phyloP scores from a whole-genome alignment of 331 rosid species.

The Cydonia oblonga region DNA sequence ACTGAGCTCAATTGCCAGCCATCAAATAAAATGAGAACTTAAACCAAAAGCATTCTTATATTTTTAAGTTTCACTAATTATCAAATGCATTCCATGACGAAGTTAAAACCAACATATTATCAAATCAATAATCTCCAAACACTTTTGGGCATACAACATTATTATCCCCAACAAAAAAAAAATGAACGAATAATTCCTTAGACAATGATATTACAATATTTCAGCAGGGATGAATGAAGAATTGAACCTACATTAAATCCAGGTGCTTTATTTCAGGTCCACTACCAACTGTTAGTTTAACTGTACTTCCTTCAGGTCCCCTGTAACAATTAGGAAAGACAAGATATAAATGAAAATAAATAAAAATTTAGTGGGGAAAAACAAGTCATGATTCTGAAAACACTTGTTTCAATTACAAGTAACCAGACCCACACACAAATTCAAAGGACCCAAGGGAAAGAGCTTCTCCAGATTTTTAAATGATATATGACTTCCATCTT shows the following conservation, averaged over 20 bases:
- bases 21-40: too few species aligned
- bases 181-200: neutral
- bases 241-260: slow-evolving; percentile 42
- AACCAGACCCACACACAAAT: neutral
- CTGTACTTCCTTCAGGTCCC: slow-evolving; percentile 86
- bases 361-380: neutral
- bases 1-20: too few species aligned
- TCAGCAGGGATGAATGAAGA: neutral
- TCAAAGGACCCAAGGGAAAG: neutral
- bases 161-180: too few species aligned
- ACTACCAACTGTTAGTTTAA: slow-evolving; percentile 69
- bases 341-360: slow-evolving; percentile 3
- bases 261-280: slow-evolving; percentile 64
- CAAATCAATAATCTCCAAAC: slow-evolving; percentile 12
- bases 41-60: too few species aligned
- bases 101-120: neutral
- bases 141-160: neutral
- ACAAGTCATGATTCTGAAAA: neutral
- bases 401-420: neutral
- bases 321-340: slow-evolving; percentile 40
- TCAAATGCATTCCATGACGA: neutral
- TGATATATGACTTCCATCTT: neutral
- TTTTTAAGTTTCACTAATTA: too few species aligned
- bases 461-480: neutral
- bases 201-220: neutral